phyloP scores from a whole-genome alignment of 352 stramenopile species.

The Pythium brassicae region DNA sequence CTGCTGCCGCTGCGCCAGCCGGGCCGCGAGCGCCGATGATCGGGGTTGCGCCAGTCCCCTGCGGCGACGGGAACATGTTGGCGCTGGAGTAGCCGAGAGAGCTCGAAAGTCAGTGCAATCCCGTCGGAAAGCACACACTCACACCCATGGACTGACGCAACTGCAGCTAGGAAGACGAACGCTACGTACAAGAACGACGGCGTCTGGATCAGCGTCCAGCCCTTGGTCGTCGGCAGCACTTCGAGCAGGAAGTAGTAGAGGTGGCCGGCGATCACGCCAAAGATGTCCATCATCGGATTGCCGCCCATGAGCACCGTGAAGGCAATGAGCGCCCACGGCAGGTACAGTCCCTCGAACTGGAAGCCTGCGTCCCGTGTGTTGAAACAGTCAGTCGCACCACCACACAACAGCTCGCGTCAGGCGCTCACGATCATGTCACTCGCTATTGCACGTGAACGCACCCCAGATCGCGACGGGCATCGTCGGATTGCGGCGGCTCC shows the following conservation, averaged over 20 bases:
- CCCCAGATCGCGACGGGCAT: constrained; percentile 81
- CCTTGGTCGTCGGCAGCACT: constrained; percentile 80
- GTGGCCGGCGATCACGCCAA: constrained; percentile 82
- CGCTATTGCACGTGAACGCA: constrained; percentile 10
- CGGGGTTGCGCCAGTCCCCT: constrained; percentile 35
- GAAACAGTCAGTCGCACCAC: no score
- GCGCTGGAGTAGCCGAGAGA: constrained; percentile 11
- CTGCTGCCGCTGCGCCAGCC: constrained; percentile 14
- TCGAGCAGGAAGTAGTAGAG: constrained; percentile 90
- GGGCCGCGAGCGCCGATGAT: constrained; percentile 58
- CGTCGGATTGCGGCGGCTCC: constrained; percentile 84
- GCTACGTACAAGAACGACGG: constrained; percentile 73
- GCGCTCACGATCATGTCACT: background rate
- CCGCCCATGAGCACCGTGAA: constrained; percentile 86
- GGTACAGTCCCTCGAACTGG: constrained; percentile 82
- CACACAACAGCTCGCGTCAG: no score
- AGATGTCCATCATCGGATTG: constrained; percentile 85
- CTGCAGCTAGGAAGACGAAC: background rate
- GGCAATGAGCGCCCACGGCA: constrained; percentile 86
- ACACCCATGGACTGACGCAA: constrained; percentile 1
- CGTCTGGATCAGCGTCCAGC: constrained; percentile 81
- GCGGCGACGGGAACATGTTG: constrained; percentile 67
- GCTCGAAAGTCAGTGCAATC: background rate
- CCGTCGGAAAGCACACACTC: background rate
- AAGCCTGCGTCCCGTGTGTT: constrained; percentile 48